Base-by-base conservation (phyloP, 768 basidiomycete species). In the Boletus rufocinnamomeus region DNA sequence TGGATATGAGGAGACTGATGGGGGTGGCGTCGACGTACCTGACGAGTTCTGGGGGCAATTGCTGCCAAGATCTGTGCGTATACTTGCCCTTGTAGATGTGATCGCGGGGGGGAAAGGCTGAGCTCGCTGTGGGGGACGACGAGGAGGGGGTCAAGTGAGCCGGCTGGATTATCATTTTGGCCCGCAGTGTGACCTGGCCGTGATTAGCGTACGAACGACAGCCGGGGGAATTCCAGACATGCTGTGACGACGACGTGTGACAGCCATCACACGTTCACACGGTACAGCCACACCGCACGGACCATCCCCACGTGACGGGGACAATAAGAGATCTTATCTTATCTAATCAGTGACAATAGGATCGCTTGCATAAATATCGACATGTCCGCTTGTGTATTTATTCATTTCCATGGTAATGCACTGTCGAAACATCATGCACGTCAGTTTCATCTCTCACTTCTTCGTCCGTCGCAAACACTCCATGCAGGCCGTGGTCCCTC, bases 11-110 rank as follows among this genome's bases (percentile, higher is more conserved):
- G 28, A 44, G 21, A 49, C 50, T 60, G 64, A 68, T 63, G 62
- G 59, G 68, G 68, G 71, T 74, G 73, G 67, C 69, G 64, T 58
- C 54, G 28, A 75, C 80, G 68, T 66, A 83, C 85, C 80, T 80
- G 70, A 87, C 73, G 65, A 87, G 79, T 67, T 87, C 85, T 52
- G 78, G 76, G 0, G 85, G 85, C 23, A 86, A 70, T 61, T 85
- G 80, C n/a, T 78, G 78, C 85, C 85, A 86, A 21, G 83, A 84
- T 69, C 83, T 74, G 63, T 79, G 72, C 7, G 82, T 78, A 21
- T 74, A 72, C 68, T 86, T 87, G 53, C 85, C 85, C 65, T 86
- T 86, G 72, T 80, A 83, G n/a, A 72, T 54, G 61, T 68, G 63
- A 63, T 69, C 66, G 61, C 69, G 69, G 50, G 64, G 65, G 0